Base-by-base conservation (phyloP, 495 filamentous ascomycete species). In the Neurospora sp. region DNA sequence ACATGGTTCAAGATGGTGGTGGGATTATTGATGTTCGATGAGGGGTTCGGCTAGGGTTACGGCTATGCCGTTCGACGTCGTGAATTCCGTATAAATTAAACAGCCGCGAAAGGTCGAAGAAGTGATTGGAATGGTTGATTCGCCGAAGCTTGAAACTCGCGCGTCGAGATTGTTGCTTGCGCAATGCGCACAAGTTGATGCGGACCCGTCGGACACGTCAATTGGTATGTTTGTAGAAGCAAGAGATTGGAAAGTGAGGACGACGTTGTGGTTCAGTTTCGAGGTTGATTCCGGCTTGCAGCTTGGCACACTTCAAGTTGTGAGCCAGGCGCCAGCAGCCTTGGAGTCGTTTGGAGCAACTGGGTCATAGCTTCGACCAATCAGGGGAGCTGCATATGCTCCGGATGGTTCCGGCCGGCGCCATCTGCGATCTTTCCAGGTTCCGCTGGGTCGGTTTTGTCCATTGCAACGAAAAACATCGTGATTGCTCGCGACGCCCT, bases 361-460 rank as follows among this genome's bases (percentile, higher is more conserved):
- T 74, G 72, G 72, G 38, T 72, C 73, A 72, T 78, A 84, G 82
- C 81, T 83, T 80, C 44, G 75, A 72, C 83, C 83, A 85, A 85
- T 84, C 74, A 82, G 70, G 73, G 37, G 9, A 18, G 48, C 37
- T 69, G 54, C 27, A 66, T 66, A 35, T 66, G 54, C 54, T 12
- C 77, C 78, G 77, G 76, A 70, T 76, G 75, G 74, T 80, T 79
- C 78, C 79, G 76, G 54, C 54, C 54, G 54, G 54, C 54, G 27
- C 27, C 54, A 35, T 66, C 41, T 79, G 75, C 73, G 75, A 71
- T 70, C 75, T 81, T 80, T 79, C 75, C 72, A 73, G 72, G 71
- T 41, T 48, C 39, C 79, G 79, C 74, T 76, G 48, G 39, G 23
- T 70, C 69, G 38, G 69, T 70, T 48, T 69, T 59, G 70, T 35